phyloP scores from a whole-genome alignment of 2,329 filamentous ascomycete species.

The Celoporthe dispersa region DNA sequence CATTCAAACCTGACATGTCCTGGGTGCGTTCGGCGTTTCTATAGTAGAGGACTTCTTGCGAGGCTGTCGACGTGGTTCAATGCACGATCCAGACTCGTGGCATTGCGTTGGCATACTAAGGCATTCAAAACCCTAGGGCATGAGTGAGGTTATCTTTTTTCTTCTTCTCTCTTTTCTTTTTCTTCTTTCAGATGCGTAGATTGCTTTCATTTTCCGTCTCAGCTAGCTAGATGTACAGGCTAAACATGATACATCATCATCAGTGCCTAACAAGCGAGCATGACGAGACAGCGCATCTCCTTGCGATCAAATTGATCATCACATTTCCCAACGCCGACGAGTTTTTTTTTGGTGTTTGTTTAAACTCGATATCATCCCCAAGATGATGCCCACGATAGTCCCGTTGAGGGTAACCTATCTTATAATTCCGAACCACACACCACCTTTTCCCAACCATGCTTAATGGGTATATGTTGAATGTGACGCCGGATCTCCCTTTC shows the following conservation, averaged over 20 bases:
- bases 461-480: slow-evolving; percentile 33
- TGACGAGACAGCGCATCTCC: background rate
- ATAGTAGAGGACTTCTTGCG: background rate
- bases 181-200: no score
- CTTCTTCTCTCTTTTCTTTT: background rate
- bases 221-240: background rate
- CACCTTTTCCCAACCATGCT: slow-evolving; percentile 29
- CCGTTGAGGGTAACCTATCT: slow-evolving; percentile 31
- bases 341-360: slow-evolving; percentile 15
- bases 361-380: slow-evolving; percentile 20
- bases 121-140: background rate
- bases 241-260: background rate
- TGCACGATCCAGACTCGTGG: background rate
- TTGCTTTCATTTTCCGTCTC: background rate
- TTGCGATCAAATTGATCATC: slow-evolving; percentile 19
- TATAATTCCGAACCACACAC: slow-evolving; percentile 23
- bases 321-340: slow-evolving; percentile 26
- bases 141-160: background rate
- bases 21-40: background rate
- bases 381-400: slow-evolving; percentile 25
- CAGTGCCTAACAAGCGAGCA: background rate
- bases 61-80: background rate
- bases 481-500: slow-evolving; percentile 26
- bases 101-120: background rate
- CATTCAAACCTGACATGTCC: background rate